Base-by-base conservation (phyloP, 176 grass and related monocot species). In the Phoenix dactylifera region DNA sequence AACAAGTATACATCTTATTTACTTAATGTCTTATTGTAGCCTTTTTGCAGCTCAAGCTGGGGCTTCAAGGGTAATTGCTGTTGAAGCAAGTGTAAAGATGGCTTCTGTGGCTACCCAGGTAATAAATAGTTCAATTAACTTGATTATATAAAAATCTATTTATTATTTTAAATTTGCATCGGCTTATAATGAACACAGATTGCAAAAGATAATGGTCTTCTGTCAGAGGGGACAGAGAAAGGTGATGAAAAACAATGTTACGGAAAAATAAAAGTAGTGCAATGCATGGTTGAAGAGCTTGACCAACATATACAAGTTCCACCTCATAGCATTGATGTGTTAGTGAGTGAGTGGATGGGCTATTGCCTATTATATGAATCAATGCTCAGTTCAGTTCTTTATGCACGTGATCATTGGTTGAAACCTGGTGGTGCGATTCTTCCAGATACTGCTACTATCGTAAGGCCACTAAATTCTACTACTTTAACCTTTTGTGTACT, bases 331-430 rank as follows among this genome's bases (percentile, higher is more conserved):
- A 67, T 98, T 76, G 87, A 98, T 76, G 79, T 98, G 44, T 65
- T 98, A 79, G 87, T 98, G 18, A 98, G 93, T 19, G 93, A 98
- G 67, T 98, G 93, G 93, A 98, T 98, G 93, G 93, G 93, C 17
- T 98, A 98, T 63, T 98, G 93, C 60, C 63, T 98, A 15, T 58
- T 98, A 62, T 98, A 83, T 44, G 93, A 98, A 81, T 92, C 87
- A 16, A 98, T 98, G 93, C 87, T 98, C 52, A 86, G 81, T 72
- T 98, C 93, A 22, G 87, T 98, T 59, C 56, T 98, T 52, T 88
- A 82, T 85, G 93, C 87, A 64, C 81, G 93, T 1, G 87, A 98
- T 60, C 84, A 74, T 75, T 98, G 87, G 60, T 79, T 98, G 6
- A 98, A 98, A 75, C 84, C 93, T 78, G 93, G 79, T 26, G 87